Base-by-base conservation (phyloP, 768 basidiomycete genomes). In the Mycena capillaripes region DNA sequence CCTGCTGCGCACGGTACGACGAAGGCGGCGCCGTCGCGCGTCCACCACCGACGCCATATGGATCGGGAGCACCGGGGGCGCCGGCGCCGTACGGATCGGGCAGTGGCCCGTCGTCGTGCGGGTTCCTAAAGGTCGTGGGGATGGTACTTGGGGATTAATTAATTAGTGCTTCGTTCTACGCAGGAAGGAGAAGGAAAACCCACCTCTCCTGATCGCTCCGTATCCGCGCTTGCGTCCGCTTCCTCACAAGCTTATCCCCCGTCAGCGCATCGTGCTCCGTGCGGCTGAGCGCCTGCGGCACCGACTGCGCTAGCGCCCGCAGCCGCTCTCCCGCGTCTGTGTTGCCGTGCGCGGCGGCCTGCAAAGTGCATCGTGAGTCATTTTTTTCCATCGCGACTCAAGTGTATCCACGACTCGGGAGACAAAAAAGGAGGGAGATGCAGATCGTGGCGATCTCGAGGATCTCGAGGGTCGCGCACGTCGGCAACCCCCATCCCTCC, bases 301-400 rank as follows among this genome's bases (percentile, higher is more conserved):
- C 81, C 0, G 92, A 87, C 44, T 89, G 86, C 0, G 88, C 86
- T 14, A 98, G 86, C 0, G 93, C 97, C 0, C 81, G 78, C 34
- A 98, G 85, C 1, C 97, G 92, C 21, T 91, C 90, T 3, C 81
- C 77, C 0, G 97, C 97, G 76, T 99, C 97, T 1, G 86, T 73
- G 78, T 97, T 97, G 2, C 93, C 93, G 64, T 95, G 92, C 25
- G 90, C 85, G 23, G 90, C 84, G 0, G 97, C 97, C 91, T 95
- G 78, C 14, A 30, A 25, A 3, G 58, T 5, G 58, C 17, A 46
- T 40, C 55, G 30, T 21, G 3, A 14, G 21, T 27, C 32, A 2
- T 17, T 56, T 8, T 5, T 38, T 38, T 38, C 36, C 36, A n/a
- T n/a, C n/a, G n/a, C n/a, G n/a, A n/a, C n/a, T n/a, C n/a, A n/a